Conservation (phyloP, 306 rosid genomes). For the Fagus crenata region DNA sequence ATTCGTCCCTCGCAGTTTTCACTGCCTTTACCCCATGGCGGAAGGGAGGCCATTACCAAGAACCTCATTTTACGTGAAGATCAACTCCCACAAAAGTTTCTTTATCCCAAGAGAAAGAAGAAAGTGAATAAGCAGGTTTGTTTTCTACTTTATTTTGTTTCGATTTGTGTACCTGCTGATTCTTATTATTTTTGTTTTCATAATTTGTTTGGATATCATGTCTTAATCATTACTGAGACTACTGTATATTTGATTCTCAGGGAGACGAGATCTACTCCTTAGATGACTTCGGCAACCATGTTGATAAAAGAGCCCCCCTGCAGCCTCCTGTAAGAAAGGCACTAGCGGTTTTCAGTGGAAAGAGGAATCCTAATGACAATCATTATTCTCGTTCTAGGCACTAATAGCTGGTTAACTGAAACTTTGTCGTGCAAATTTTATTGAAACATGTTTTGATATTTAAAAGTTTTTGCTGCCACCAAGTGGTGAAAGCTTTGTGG, state of each 20-base stretch:
- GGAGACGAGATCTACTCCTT: slow-evolving; percentile 58
- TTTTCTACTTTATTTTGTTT: neutral
- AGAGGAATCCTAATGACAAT: slow-evolving; percentile 92
- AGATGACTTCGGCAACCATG: slow-evolving; percentile 65
- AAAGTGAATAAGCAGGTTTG: slow-evolving; percentile 62
- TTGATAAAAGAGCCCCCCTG: slow-evolving; percentile 68
- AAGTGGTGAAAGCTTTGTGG: too few relatives aligned
- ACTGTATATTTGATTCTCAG: slow-evolving; percentile 38
- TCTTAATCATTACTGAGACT: slow-evolving; percentile 9
- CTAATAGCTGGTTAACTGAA: slow-evolving; percentile 4
- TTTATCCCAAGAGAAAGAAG: slow-evolving; percentile 82
- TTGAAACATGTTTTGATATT: slow-evolving; percentile 1
- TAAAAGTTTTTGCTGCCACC: neutral
- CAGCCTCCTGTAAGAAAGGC: slow-evolving; percentile 90
- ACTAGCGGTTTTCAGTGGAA: slow-evolving; percentile 67
- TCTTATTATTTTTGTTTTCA: slow-evolving; percentile 12
- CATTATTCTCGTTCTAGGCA: slow-evolving; percentile 71
- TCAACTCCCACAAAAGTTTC: slow-evolving; percentile 86
- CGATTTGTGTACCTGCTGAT: neutral
- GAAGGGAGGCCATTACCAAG: slow-evolving; percentile 82
- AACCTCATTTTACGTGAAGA: slow-evolving; percentile 91
- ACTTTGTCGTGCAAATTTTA: neutral
- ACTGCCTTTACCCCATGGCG: slow-evolving; percentile 87
- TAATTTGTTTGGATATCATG: neutral
- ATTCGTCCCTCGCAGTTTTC: slow-evolving; percentile 63